Base-by-base conservation (phyloP, 1,139 yeast genomes). In the Blastobotrys capitulatus region DNA sequence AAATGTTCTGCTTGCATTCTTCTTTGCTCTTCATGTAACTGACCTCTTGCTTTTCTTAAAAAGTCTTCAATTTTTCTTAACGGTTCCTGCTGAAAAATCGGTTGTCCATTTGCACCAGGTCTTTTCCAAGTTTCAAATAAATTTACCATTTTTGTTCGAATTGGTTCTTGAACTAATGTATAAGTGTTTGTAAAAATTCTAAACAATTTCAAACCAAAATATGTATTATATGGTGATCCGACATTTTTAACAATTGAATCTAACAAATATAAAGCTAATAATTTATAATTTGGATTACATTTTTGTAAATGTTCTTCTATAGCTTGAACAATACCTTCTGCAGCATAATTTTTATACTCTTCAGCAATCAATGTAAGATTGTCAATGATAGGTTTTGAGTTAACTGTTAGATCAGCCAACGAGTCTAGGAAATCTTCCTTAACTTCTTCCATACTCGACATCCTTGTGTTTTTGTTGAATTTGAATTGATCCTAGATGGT, bases 181-280 rank as follows among this genome's bases (percentile, higher is more conserved):
- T 87, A 94, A 1, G 90, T 83, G 55, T 80, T 83, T 25, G 87
- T 81, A 66, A 84, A 92, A 2, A 86, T 71, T 58, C 75, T 78
- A 68, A 75, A 83, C 39, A 88, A 71, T 47, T 82, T 83, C 70
- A 78, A 61, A 6, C 89, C 85, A 63, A 90, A 81, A 52, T 85
- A 68, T 10, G 81, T 74, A 34, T 89, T 86, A 64, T 90, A 92
- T 1, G 97, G 97, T 53, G 82, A 78, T 6, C 97, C 97, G 20
- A 88, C 83, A 59, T 83, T 86, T 67, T 92, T 92, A 68, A 95
- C 86, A 43, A 92, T 85, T n/a, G 97, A 89, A 66, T 92, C 98
- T 51, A 92, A 70, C 45, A 90, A 75, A 64, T 90, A 92, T 57
- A 92, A 74, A 3, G 94, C 82, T 60, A 79, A 92, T 49, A 92